Evolutionary conservation across 148 eudicot genomes (phyloP).

Genomic region (Rhododendron griersonianum): DNA sequence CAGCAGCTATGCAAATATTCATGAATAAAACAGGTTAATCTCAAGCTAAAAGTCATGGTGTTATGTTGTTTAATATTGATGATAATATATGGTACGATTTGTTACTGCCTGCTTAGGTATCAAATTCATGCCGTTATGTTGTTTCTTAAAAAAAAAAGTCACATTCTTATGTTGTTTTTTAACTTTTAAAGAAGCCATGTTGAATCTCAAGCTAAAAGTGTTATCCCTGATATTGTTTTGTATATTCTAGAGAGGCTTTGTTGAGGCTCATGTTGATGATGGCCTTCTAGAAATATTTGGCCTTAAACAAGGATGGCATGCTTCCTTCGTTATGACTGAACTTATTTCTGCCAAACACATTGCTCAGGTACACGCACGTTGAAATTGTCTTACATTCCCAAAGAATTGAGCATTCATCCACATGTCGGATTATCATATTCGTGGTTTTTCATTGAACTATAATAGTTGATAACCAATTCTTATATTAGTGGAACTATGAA

Average conservation of each 20-base stretch:
- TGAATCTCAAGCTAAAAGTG: background rate
- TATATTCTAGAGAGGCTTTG: slow-evolving; percentile 75
- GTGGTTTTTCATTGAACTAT: background rate
- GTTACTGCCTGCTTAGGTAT: background rate
- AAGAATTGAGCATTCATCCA: background rate
- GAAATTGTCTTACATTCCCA: background rate
- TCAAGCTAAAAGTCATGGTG: background rate
- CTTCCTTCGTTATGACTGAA: slow-evolving; percentile 90
- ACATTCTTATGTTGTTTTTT: background rate
- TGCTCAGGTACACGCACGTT: slow-evolving; percentile 55
- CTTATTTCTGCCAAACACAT: slow-evolving; percentile 90
- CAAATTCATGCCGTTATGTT: background rate
- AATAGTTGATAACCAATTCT: background rate
- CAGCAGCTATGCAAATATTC: background rate
- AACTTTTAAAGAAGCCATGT: background rate
- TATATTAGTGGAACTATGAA: background rate
- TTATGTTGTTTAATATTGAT: background rate
- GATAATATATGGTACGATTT: background rate
- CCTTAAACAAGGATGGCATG: slow-evolving; percentile 97
- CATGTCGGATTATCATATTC: background rate
- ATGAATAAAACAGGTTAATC: background rate
- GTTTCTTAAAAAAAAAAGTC: background rate
- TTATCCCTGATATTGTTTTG: background rate
- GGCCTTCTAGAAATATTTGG: slow-evolving; percentile 87
- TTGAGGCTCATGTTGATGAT: slow-evolving; percentile 84